Base-by-base conservation (phyloP, 805 yeast genomes). In the Debaryomyces tyrocola region DNA sequence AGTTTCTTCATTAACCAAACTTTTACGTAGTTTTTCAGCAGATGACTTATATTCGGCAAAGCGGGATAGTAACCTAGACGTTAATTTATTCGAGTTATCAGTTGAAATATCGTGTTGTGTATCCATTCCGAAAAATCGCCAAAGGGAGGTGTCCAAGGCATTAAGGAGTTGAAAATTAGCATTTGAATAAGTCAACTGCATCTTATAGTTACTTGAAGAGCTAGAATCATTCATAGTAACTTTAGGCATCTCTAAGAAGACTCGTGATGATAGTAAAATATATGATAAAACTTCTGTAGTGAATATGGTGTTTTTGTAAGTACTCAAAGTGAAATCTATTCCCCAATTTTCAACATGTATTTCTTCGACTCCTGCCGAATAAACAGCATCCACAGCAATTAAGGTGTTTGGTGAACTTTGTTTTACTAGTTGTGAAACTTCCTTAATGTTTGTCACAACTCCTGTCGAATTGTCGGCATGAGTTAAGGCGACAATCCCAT, bases 341-440 rank as follows among this genome's bases (percentile, higher is more conserved):
- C 36, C 44, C 59, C 56, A 55, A 6, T 48, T 41, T 20, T 52
- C 55, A 39, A 55, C 47, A 33, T 47, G 40, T 12, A 55, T 33
- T 12, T 49, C 52, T 37, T 52, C 55, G 4, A 46, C 48, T 7
- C 57, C 55, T 14, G 47, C 45, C 7, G 50, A 38, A 17, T 45
- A 45, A 7, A 28, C 40, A 8, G 50, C 48, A 36, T 50, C 47
- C 14, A 54, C 46, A 8, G 47, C 52, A 31, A 51, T 46, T n/a
- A 39, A 33, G 14, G 45, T 39, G 15, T 42, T 21, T 8, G 46
- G 48, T 24, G 39, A 38, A 7, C 44, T 11, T 33, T 20, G n/a
- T 12, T 43, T 46, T 10, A 49, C 47, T n/a, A 43, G 9, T 17
- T 35, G 20, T 15, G 42, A 31, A 12, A 41, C 17, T 27, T 36